Base-by-base conservation (phyloP, 2,329 filamentous ascomycete species). In the Tolypocladium ophioglossoides region DNA sequence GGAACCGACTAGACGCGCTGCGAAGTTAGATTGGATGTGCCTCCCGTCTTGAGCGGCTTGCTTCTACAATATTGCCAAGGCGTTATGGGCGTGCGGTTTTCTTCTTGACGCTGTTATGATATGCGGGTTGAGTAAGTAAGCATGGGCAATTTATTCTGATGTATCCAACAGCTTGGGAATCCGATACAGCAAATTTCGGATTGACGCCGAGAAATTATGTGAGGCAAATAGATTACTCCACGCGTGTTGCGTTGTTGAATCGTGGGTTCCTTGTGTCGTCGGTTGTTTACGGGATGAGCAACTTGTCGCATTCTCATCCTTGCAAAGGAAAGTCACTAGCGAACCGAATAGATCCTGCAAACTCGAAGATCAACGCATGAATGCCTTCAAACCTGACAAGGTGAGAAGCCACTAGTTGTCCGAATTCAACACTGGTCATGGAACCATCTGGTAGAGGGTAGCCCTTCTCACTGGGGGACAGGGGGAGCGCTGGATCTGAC, bases 1-100 rank as follows among this genome's bases (percentile, higher is more conserved):
- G 92, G 68, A 91, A 91, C 62, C 79, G 92, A 50, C 71, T 99
- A 62, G 90, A 97, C 73, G 91, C 91, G 38, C 73, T 97, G 66
- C 88, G 94, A 79, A 96, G 91, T 71, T 96, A 64, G 38, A n/a
- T 3, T n/a, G 5, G 12, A 12, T 50, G 30, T 22, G 14, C 27
- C 8, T 48, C 32, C 11, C 2, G 2, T 6, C 12, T 30, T 35
- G 22, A 3, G 22, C 14, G 41, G 7, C 12, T 27, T 46, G 24
- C 22, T 46, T 27, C 22, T 27, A 18, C 22, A 18, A 44, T 46
- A 46, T 27, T 12, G 41, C 41, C 41, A 27, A 3, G 41, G 41
- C 41, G 41, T 46, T 46, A 27, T 44, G 41, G 40, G 40, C 22
- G 41, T 44, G 16, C 22, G 24, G 4, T 24, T 18, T 44, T 24